Evolutionary conservation across 2,329 filamentous ascomycete species (phyloP).

Genomic region (Trichoderma oligosporum): DNA sequence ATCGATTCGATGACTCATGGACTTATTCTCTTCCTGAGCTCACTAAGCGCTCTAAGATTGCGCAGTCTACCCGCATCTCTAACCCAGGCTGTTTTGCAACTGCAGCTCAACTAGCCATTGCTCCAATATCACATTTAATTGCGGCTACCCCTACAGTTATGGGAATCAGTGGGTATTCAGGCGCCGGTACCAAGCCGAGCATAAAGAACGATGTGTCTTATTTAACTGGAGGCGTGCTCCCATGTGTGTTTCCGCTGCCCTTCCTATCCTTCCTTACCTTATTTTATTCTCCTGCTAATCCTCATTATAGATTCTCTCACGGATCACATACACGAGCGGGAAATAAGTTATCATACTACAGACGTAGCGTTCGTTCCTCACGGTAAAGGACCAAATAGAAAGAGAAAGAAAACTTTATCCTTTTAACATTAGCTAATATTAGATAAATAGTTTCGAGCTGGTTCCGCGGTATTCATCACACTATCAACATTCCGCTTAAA

Average conservation of each 20-base stretch:
- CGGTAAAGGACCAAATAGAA: slow-evolving; percentile 35
- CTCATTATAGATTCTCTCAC: slow-evolving; percentile 75
- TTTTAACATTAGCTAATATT: background rate
- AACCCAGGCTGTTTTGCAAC: slow-evolving; percentile 97
- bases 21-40: slow-evolving; percentile 83
- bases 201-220: slow-evolving; percentile 88
- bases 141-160: background rate
- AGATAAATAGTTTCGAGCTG: slow-evolving; percentile 43
- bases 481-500: slow-evolving; percentile 83
- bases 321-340: slow-evolving; percentile 90
- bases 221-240: slow-evolving; percentile 5
- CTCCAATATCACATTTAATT: slow-evolving; percentile 45
- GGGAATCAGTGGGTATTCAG: slow-evolving; percentile 66
- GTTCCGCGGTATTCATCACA: slow-evolving; percentile 94
- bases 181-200: slow-evolving; percentile 88
- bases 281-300: slow-evolving; percentile 37
- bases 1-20: slow-evolving; percentile 71
- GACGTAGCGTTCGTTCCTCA: slow-evolving; percentile 86
- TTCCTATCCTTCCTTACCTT: background rate
- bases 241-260: background rate
- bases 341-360: slow-evolving; percentile 73
- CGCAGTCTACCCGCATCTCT: slow-evolving; percentile 74
- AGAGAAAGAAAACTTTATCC: no score
- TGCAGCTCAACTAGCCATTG: slow-evolving; percentile 82
- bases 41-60: slow-evolving; percentile 70